These are phyloP conservation scores for Cryptococcus depauperatus DNA, from an alignment of 1,284 basidiomycete species.

Conservation along the genomic window DNA sequence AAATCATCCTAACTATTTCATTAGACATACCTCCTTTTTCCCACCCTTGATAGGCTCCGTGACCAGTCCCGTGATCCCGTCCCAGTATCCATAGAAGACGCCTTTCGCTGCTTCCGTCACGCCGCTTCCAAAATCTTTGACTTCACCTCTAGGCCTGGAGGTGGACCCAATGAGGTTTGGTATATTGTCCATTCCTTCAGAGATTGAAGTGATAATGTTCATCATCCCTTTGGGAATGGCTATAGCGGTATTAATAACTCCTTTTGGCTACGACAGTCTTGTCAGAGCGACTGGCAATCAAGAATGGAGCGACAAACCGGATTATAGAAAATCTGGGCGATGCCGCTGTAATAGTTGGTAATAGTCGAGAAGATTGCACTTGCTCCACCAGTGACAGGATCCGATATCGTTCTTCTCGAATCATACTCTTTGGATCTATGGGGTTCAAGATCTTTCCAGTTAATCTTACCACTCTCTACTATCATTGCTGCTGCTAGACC, in stretches of 20 bases:
- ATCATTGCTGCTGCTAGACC: conserved; percentile 53
- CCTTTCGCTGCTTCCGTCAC: conserved; percentile 48
- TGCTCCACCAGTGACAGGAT: conserved; percentile 23
- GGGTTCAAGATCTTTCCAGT: conserved; percentile 48
- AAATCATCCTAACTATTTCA: no score
- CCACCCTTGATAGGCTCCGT: conserved; percentile 50
- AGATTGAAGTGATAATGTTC: conserved; percentile 41
- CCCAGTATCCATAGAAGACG: conserved; percentile 47
- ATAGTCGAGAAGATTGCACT: conserved; percentile 52
- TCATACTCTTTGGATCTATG: conserved; percentile 27
- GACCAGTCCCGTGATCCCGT: conserved; percentile 53
- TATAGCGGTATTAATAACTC: conserved; percentile 48
- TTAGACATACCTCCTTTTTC: conserved; percentile 51
- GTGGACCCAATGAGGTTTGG: conserved; percentile 49
- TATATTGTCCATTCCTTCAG: conserved; percentile 22
- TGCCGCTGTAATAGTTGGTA: conserved; percentile 47
- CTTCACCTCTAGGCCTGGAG: conserved; percentile 44
- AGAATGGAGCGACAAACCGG: conserved; percentile 31
- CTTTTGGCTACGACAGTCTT: conserved; percentile 33
- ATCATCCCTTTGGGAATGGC: conserved; percentile 43
- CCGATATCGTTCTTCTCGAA: not conserved
- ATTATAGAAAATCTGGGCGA: conserved; percentile 48
- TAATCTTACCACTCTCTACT: conserved; percentile 48
- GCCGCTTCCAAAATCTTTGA: conserved; percentile 48
- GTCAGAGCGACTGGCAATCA: not conserved